Evolutionary conservation across 2,329 filamentous ascomycete species (phyloP), one percentile per base, ranked within the genome.

Genomic region (Akanthomyces dipterigenus): DNA sequence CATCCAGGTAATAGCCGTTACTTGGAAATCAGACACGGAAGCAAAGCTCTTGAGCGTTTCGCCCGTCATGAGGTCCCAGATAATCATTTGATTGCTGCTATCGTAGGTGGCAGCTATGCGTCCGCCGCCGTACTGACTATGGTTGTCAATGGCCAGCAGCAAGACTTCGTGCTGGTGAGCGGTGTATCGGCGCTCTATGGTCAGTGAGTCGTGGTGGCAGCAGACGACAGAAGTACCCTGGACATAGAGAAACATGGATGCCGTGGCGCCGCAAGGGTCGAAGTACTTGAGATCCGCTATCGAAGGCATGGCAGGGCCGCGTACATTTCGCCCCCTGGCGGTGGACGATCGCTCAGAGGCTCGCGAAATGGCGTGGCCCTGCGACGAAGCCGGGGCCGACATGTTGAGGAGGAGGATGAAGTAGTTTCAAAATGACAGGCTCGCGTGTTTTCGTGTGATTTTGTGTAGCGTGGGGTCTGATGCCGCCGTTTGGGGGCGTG

Each of bases 61-160:
- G 54, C 95, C 95, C 0, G 91, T 96, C 77, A 96, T 86, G 63
- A 97, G 81, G 75, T 99, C 93, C 95, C 95, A 99, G 8, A 98
- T 91, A 70, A 98, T 96, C 4, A 93, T 91, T 1, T 91, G 96
- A 73, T 93, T 90, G 42, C 91, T 88, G 20, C 85, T 84, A 79
- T 99, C 95, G 70, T 96, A 97, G 77, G 92, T 98, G 64, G 96
- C 91, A 2, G 96, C 92, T 63, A 96, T 77, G 65, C 93, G 83
- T 31, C 93, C 95, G 1, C 88, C 88, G 3, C 93, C 93, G 63
- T 86, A 79, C 67, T 97, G 93, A 73, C 93, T 97, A 61, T 90
- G 86, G 70, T 93, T 98, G 73, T 99, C 95, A 58, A 96, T 92
- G 1, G 88, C 88, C 60, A 99, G 85, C 69, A 96, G 82, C 60